These are phyloP conservation scores for Radiomyces spectabilis DNA, from an alignment of 192 early-diverging fungal genomes.

Conservation along the genomic window DNA sequence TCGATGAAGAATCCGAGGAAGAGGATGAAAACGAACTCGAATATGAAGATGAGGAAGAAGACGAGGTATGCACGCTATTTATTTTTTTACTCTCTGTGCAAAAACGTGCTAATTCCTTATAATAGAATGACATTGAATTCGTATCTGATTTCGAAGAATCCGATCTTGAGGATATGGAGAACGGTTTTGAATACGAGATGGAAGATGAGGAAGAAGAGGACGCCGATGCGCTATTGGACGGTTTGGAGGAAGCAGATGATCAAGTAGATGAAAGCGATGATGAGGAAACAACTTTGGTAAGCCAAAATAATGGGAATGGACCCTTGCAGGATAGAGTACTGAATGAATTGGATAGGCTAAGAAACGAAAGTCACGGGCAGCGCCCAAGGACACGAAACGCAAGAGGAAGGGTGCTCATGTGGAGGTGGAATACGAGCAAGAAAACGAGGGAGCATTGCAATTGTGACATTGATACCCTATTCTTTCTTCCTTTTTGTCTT, in stretches of 20 bases:
- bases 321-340: no score
- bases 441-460: background rate
- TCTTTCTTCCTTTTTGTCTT: background rate
- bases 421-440: constrained; percentile 4
- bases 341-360: no score
- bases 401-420: constrained; percentile 6
- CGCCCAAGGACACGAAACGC: background rate
- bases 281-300: background rate
- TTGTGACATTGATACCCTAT: constrained; percentile 1
- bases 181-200: background rate
- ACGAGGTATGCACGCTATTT: constrained; percentile 26
- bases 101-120: background rate
- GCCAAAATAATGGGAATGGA: no score
- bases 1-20: constrained; percentile 62
- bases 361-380: background rate
- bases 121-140: background rate
- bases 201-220: background rate
- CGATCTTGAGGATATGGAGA: constrained; percentile 2
- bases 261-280: constrained; percentile 2
- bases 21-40: constrained; percentile 66
- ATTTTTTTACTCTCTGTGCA: background rate
- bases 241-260: no score
- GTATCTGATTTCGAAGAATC: constrained; percentile 7
- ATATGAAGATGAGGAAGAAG: constrained; percentile 42
- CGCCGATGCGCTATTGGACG: background rate